phyloP scores from a whole-genome alignment of 768 basidiomycete species.

The Hydnum rufescens region DNA sequence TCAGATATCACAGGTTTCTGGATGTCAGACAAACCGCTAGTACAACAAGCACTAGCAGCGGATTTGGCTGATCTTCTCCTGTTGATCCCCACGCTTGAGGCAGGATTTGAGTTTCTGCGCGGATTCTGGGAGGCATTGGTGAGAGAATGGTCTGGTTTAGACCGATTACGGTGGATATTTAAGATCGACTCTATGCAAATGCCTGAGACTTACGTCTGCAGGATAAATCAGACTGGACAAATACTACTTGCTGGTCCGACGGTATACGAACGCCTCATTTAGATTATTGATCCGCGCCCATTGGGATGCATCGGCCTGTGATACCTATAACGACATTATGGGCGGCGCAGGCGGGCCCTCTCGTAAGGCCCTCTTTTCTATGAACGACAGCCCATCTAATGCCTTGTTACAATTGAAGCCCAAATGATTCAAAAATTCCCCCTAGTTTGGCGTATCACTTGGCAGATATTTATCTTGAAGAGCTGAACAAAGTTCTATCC shows the following conservation, averaged over 20 bases:
- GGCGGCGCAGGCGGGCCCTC: slow-evolving; percentile 54
- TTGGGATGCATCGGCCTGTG: slow-evolving; percentile 41
- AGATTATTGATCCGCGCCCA: slow-evolving; percentile 46
- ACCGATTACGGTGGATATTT: slow-evolving; percentile 48
- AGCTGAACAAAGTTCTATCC: slow-evolving; percentile 43
- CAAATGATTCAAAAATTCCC: slow-evolving; percentile 53
- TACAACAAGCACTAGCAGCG: slow-evolving; percentile 78
- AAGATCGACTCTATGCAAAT: neutral
- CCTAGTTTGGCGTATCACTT: slow-evolving; percentile 67
- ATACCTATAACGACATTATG: slow-evolving; percentile 52
- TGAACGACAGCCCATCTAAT: neutral
- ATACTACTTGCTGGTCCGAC: slow-evolving; percentile 84
- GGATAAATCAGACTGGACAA: slow-evolving; percentile 63
- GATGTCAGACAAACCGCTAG: slow-evolving; percentile 98
- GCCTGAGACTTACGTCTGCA: neutral
- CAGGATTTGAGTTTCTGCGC: slow-evolving; percentile 55
- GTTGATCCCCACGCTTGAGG: slow-evolving; percentile 33
- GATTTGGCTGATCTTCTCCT: slow-evolving; percentile 71
- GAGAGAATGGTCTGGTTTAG: slow-evolving; percentile 86
- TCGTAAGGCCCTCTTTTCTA: slow-evolving; percentile 12
- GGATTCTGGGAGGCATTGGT: slow-evolving; percentile 87
- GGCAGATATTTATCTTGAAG: slow-evolving; percentile 75
- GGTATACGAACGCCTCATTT: slow-evolving; percentile 75
- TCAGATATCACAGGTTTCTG: slow-evolving; percentile 54
- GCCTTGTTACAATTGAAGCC: slow-evolving; percentile 23